Evolutionary conservation across 495 filamentous ascomycete genomes (phyloP), one percentile per base, ranked within the genome.

Genomic region (Penicillium steckii): DNA sequence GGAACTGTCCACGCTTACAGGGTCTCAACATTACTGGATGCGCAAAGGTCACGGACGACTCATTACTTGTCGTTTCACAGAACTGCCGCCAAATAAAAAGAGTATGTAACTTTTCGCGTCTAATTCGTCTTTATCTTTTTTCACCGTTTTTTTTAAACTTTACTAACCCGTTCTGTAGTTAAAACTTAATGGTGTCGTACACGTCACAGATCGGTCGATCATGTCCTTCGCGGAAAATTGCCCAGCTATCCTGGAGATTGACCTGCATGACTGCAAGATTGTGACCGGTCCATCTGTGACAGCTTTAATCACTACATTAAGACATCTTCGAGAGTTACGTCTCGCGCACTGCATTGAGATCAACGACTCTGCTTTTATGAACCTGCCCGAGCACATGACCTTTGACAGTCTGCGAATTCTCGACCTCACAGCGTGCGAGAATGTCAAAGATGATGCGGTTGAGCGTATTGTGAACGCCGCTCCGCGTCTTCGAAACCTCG

Each of bases 11-110:
- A 4, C 82, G 89, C 22, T 77, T 99, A 5, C 95, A 99, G 66
- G 95, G 95, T 12, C 75, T 99, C 43, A 99, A 99, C 59, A 84
- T 99, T 50, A 91, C 91, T 23, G 85, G 82, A 25, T 99, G 95
- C 74, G 80, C 73, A 44, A 87, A 85, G 63, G 80, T 97, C 29
- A 91, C 91, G 0, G 91, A 95, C 65, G 85, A 88, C 27, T 92
- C 91, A 23, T 72, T 98, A 65, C 80, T 89, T 30, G 77, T 80
- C n/a, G 80, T 98, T 13, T 91, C 94, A 5, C 74, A 88, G 60
- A 90, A 77, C 53, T 97, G 95, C 70, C 85, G 82, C 62, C 86
- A 87, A 60, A 77, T 99, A 53, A 96, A 96, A 70, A 79, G 95
- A 59, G 91, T 96, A 76, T 65, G 84, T 62, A 48, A 19, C 35